Evolutionary conservation across 129 eudicot species (phyloP), one percentile per base, ranked within the genome.

Genomic region (Chrysanthemum lavandulifolium): DNA sequence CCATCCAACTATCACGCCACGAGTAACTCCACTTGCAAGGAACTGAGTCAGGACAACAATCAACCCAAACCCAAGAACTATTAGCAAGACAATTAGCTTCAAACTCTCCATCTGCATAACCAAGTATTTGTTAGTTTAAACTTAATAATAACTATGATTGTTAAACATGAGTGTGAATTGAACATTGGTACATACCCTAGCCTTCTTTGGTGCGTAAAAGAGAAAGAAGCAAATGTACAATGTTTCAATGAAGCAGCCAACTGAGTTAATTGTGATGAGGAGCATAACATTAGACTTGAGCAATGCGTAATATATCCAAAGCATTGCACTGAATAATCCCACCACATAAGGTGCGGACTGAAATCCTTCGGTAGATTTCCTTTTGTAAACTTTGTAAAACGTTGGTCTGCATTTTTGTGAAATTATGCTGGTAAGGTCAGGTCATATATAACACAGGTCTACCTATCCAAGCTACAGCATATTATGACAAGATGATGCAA

Each of bases 1-100:
- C 97, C 97, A 91, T 65, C 97, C 97, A 29, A 91, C 92, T 61
- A 86, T 69, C 10, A 62, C 62, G 13, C 79, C 84, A 63, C 96
- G 90, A 31, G 19, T 36, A 18, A 72, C n/a, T 61, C 74, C 82
- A 62, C 78, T 69, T 23, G 76, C 64, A 9, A 85, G 76, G 68
- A 86, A 79, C 23, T 79, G 81, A 59, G 91, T 84, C 21, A 84
- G 33, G 49, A 72, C 82, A 16, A 88, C 73, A 27, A 88, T 88
- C 14, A 80, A 50, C 5, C 95, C 92, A 78, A 87, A 79, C 3
- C 92, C 92, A 27, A 65, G 75, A 14, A 80, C 84, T 56, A 78
- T 80, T 45, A 85, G 63, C 69, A 69, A 51, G 2, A 70, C 68
- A 10, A 88, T 23, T 8, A 85, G 73, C 82, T 81, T 84, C 68